Percentiles rank a stretch among this genome's conserved stretches.
These are phyloP conservation scores for Ceratocystis ficicola DNA, from an alignment of 2,329 filamentous ascomycete species.

Conservation along the genomic window DNA sequence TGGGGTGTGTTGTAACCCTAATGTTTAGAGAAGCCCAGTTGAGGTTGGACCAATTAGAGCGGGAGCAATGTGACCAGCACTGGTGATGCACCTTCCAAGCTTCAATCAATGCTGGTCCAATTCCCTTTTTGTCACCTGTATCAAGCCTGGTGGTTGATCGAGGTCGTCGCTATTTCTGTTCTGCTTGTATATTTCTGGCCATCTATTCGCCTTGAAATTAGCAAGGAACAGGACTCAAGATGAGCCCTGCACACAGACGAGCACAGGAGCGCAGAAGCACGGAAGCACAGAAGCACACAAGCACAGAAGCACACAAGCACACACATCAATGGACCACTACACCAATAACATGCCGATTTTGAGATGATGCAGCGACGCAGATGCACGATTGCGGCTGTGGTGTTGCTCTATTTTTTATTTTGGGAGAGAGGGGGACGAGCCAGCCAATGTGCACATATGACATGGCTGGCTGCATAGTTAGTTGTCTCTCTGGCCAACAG, in stretches of 20 bases:
- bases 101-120: not conserved
- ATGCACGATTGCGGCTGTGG: not conserved
- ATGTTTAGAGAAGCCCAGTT: not conserved
- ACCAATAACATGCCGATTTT: not conserved
- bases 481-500: no score
- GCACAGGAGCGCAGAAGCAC: no score
- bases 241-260: not conserved
- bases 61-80: not conserved
- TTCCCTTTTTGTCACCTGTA: not conserved
- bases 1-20: not conserved
- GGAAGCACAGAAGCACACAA: not conserved
- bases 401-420: not conserved
- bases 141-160: not conserved
- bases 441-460: no score
- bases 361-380: not conserved
- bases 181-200: slow-evolving; percentile 1
- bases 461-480: no score
- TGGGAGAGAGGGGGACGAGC: not conserved
- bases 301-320: not conserved
- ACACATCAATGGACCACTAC: not conserved
- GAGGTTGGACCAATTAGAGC: not conserved
- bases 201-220: not conserved
- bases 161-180: not conserved
- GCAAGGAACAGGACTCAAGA: not conserved
- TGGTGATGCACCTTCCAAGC: no score